Base-by-base conservation (phyloP, 169 alveolate genomes). In the Cryptosporidium viatorum region DNA sequence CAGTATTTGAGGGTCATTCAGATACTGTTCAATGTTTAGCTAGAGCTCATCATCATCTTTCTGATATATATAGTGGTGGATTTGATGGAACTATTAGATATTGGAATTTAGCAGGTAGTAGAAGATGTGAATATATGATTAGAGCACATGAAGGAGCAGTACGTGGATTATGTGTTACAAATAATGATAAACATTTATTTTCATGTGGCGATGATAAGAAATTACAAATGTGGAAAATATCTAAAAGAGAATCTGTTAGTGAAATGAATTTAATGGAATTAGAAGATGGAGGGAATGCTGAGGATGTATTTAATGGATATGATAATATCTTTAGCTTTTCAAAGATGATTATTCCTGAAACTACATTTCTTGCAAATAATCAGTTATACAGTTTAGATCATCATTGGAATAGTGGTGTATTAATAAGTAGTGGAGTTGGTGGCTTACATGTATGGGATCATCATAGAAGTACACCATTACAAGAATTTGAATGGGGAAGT, bases 131-230 rank as follows among this genome's bases (percentile, higher is more conserved):
- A 92, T 95, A 70, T 86, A 91, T 94, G 52, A 86, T 97, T 21
- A 94, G 96, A 74, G 98, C 98, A 12, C 99, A 98, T 93, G 96
- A 96, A 51, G 98, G 98, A 59, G 95, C 96, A 91, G 98, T 98
- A 18, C 94, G 98, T 86, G 99, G 99, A 2, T 85, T 95, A 75
- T 91, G 96, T 71, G 91, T 92, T 7, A 94, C 95, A 37, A 71
- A 75, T 41, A 93, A 93, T 21, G 97, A 95, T 67, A 89, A 92
- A 45, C 71, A 84, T 21, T 86, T 95, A 31, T 94, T 93, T 58
- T 92, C 97, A n/a, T 93, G 99, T 41, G 99, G 99, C 10, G 97
- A 95, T 75, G 99, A 98, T 93, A 96, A 96, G 89, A 91, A 93
- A 31, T 87, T 96, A 23, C 92, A 94, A 41, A 87, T 95, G 69